Evolutionary conservation across 73 alveolate species (phyloP), one percentile per base, ranked within the genome.

Genomic region (Durusdinium trenchii): DNA sequence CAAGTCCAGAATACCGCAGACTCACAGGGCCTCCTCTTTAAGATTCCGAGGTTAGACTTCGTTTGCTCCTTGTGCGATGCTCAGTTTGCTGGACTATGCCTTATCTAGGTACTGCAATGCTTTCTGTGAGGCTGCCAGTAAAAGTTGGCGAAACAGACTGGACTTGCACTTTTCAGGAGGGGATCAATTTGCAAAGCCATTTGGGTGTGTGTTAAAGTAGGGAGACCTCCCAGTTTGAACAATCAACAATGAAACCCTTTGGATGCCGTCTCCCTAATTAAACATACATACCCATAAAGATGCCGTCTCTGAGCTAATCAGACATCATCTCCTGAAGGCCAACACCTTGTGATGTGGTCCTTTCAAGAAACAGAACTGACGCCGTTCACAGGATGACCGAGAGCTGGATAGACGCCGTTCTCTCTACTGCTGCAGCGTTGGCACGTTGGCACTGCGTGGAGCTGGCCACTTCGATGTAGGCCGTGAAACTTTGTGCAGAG

Each of bases 391-490:
- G 91, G 89, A 47, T 40, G 98, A 91, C 35, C 46, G 30, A 36
- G 85, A 76, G 45, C 89, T 91, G 42, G 98, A 46, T 16, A 52
- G 89, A 36, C 98, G 98, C 5, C 87, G 98, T 42, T 61, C 98
- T 32, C 89, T 91, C 46, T 91, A 91, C 36, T n/a, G 61, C 76
- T 47, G 45, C 47, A 16, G 51, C 23, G 89, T 32, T 30, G 46
- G 78, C 46, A 36, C 47, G 47, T 40, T n/a, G 78, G 48, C 91
- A 32, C 50, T 45, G 71, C 86, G 64, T n/a, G 98, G 52, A 1
- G 95, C 83, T 28, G 98, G 98, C 81, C 98, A 91, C 50, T 91
- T 91, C n/a, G 89, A 91, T n/a, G 75, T 91, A 91, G 98, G 98
- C 89, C 6, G 54, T 57, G 20, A 35, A 45, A 28, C 12, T 38